Evolutionary conservation across 2,329 filamentous ascomycete species (phyloP), one percentile per base, ranked within the genome.

Genomic region (Nannizzia gypsea): DNA sequence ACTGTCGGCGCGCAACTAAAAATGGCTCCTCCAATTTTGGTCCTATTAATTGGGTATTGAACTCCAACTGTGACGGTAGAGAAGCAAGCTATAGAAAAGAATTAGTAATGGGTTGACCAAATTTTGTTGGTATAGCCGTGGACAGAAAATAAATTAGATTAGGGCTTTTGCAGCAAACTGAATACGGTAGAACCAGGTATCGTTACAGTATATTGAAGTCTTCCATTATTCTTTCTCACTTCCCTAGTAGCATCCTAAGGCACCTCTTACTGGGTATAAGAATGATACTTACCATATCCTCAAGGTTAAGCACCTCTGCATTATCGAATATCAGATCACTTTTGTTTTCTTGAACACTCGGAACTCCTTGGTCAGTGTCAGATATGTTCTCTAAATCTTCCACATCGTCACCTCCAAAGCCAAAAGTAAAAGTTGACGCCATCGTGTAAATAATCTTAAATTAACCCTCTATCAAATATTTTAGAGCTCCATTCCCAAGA

Each of bases 1-100:
- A 74, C 62, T 84, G 82, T 56, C 83, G 78, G 38, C 82, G 79
- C 0, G 80, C 81, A 26, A 84, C 70, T 24, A 64, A 64, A 24
- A 72, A 42, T 11, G 59, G 31, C 54, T 44, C 62, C 48, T 13
- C 50, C 34, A 26, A 34, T 8, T 28, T 50, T 20, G 59, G 52
- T 15, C 31, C 73, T 59, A 82, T 75, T 17, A 69, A 64, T 55
- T 83, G 70, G 15, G 71, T 79, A 67, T 78, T 80, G 72, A 81
- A 86, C 64, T 80, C 82, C 59, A 86, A 74, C 69, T 81, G 81
- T 50, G 81, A 81, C 20, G 83, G 83, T 2, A 85, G 73, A 24
- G 73, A 76, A 34, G 76, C 70, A 36, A 84, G 73, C 81, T 84
- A 63, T 17, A 34, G n/a, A 50, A 26, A 17, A 34, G 15, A 59